Percentiles rank a stretch among this genome's conserved stretches.
phyloP scores from a whole-genome alignment of 2,329 filamentous ascomycete genomes.

The Penicillium sp. region DNA sequence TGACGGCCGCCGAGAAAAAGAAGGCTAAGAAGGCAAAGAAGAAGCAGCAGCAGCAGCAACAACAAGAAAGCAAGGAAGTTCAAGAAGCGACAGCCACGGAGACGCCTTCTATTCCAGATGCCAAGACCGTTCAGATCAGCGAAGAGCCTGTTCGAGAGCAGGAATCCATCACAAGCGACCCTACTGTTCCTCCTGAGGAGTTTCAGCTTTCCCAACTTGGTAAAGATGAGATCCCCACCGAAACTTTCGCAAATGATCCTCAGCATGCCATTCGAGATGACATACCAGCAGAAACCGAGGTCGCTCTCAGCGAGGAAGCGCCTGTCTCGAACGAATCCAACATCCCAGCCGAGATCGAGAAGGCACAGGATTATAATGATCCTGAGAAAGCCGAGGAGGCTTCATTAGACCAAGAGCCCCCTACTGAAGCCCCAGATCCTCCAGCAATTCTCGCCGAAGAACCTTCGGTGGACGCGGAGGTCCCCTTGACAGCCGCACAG shows the following conservation, averaged over 20 bases:
- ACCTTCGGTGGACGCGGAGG: constrained; percentile 10
- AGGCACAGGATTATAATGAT: constrained; percentile 1
- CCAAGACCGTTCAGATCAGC: not conserved
- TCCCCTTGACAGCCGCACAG: constrained; percentile 16
- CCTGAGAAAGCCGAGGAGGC: constrained; percentile 3
- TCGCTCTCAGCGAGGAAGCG: not conserved
- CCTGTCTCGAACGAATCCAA: not conserved
- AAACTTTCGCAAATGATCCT: not conserved
- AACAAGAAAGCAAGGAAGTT: constrained; percentile 8
- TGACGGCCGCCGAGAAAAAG: constrained; percentile 13
- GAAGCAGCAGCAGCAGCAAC: constrained; percentile 13
- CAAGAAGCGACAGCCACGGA: constrained; percentile 2
- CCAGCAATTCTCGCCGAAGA: not conserved
- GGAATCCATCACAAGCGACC: too few relatives aligned
- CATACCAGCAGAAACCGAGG: not conserved
- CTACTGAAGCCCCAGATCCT: not conserved
- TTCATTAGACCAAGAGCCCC: not conserved
- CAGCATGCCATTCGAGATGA: not conserved
- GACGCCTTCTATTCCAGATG: not conserved
- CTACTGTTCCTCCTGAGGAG: too few relatives aligned
- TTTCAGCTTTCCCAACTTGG: too few relatives aligned
- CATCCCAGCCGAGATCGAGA: not conserved
- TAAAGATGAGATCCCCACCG: not conserved
- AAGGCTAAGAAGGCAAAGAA: constrained; percentile 17
- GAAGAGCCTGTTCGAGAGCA: not conserved